Evolutionary conservation across 208 protist species (phyloP), one percentile per base, ranked within the genome.

Genomic region (Strigomonas oncopelti): DNA sequence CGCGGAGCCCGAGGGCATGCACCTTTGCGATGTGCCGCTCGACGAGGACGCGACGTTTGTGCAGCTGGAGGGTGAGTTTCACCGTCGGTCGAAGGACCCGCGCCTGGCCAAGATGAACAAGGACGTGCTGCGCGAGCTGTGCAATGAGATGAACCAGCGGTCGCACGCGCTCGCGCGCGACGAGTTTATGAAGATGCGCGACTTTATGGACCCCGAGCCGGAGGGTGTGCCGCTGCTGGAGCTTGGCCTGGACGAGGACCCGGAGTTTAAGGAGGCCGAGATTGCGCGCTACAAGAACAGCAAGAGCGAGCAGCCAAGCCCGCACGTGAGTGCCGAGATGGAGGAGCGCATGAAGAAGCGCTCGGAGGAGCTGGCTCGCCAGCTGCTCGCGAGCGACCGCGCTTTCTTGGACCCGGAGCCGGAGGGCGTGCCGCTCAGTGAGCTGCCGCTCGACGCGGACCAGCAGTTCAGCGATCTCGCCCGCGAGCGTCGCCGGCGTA

Each of bases 1-100:
- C 38, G 79, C 59, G 36, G 77, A 90, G 76, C 90, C 90, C 42
- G 85, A 92, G 74, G 90, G 90, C 16, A 93, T 95, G 90, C 69
- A 68, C 27, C 62, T 95, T 45, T 62, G 11, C 20, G 90, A 95
- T 28, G 76, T 95, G 24, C 90, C 87, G 13, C 78, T 95, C 34
- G 90, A 93, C 72, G 76, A 75, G 72, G 90, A 95, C 64, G 61
- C 77, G 9, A 69, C 67, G 7, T 95, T 92, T 64, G 55, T 67
- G 55, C 72, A 83, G 60, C 72, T 95, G 28, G 86, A 92, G 74
- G 78, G 71, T n/a, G 89, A 95, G 75, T 84, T 85, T 61, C 83
- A 82, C 27, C 79, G 79, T 31, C 82, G 80, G 63, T 68, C 58
- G 28, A 82, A 74, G 60, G 83, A 93, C 60, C 81, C 78, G 18